Evolutionary conservation across 805 yeast genomes (phyloP).

Genomic region (Pichia ethanolica): DNA sequence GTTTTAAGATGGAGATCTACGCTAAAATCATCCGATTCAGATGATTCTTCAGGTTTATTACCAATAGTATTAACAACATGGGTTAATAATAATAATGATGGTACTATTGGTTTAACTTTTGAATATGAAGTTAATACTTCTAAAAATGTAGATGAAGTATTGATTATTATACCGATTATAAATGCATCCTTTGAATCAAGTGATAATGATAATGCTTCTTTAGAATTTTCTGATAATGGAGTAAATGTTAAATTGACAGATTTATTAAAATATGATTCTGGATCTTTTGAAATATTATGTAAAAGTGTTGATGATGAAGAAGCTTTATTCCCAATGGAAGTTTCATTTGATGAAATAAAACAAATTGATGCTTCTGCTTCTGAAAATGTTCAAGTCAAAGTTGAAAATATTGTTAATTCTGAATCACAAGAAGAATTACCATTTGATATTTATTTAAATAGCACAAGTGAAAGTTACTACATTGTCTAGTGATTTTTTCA

Average conservation of each 20-base stretch:
- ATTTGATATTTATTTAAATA: conserved; percentile 55
- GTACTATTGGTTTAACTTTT: conserved; percentile 65
- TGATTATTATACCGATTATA: conserved; percentile 59
- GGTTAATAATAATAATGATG: conserved; percentile 60
- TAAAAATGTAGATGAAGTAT: conserved; percentile 45
- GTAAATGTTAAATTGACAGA: conserved; percentile 55
- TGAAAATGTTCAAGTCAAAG: conserved; percentile 42
- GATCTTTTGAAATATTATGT: conserved; percentile 73
- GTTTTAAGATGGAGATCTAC: conserved; percentile 87
- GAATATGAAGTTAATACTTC: conserved; percentile 72
- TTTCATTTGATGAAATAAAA: conserved; percentile 45
- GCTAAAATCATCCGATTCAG: conserved; percentile 40
- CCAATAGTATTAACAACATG: conserved; percentile 81
- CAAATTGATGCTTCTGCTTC: conserved; percentile 15
- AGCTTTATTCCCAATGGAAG: conserved; percentile 79
- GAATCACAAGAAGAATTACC: conserved; percentile 44
- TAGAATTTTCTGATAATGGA: conserved; percentile 60
- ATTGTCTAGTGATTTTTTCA: conserved; percentile 30
- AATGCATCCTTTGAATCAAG: conserved; percentile 45
- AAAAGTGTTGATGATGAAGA: conserved; percentile 69
- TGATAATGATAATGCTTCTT: conserved; percentile 47
- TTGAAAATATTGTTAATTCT: conserved; percentile 55
- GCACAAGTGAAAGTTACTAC: conserved; percentile 52
- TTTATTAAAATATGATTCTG: conserved; percentile 44
- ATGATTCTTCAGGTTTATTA: conserved; percentile 44